Evolutionary conservation across 192 early-diverging fungal genomes (phyloP).

Genomic region (Borealophlyctis nickersoniae): DNA sequence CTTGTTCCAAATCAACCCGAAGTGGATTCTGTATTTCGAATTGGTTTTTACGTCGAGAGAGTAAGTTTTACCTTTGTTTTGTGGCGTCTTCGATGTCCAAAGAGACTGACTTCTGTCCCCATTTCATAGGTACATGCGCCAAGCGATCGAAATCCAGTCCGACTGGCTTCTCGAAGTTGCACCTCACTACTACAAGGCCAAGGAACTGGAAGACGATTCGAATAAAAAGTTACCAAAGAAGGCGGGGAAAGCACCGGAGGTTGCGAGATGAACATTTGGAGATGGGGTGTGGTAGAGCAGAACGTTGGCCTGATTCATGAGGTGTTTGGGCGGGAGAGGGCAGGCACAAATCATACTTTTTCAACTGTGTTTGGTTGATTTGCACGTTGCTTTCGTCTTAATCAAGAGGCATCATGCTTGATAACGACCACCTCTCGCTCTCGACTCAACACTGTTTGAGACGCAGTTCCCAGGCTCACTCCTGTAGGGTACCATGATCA

Average conservation of each 20-base stretch:
- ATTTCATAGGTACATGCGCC: conserved; percentile 72
- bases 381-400: no score
- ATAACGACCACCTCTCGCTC: no score
- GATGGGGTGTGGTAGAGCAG: no score
- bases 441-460: no score
- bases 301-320: no score
- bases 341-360: no score
- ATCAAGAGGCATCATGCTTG: no score
- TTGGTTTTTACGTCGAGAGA: conserved; percentile 90
- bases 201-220: conserved; percentile 56
- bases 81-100: background rate
- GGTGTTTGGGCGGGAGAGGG: no score
- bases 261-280: conserved; percentile 6
- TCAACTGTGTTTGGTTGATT: no score
- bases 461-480: no score
- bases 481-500: no score
- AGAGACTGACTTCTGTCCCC: background rate
- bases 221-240: conserved; percentile 44
- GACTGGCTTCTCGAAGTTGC: conserved; percentile 85
- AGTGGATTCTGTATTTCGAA: conserved; percentile 90
- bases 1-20: conserved; percentile 74
- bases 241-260: conserved; percentile 33
- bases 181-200: conserved; percentile 74
- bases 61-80: conserved; percentile 17
- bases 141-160: conserved; percentile 87